A percentile compares a stretch with the other conserved stretches of the same genome.
phyloP scores from a whole-genome alignment of 352 stramenopile genomes.

The Globisporangium emineosum region DNA sequence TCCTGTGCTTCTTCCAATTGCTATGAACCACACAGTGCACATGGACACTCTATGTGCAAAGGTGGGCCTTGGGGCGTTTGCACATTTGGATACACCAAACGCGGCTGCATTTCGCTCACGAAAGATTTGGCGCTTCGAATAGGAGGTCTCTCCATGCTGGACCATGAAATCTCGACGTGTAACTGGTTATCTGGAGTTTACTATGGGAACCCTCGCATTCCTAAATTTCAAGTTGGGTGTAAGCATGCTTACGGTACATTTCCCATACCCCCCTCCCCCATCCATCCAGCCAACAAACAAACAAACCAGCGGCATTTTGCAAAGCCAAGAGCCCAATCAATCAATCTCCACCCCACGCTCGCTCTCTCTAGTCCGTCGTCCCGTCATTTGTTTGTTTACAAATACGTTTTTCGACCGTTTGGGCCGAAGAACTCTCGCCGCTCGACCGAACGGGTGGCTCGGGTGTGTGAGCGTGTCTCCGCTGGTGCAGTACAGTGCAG shows the following conservation, averaged over 20 bases:
- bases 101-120: no score
- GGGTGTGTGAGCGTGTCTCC: background rate
- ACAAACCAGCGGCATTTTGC: no score
- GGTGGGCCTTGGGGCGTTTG: background rate
- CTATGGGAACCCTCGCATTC: background rate
- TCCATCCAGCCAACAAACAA: background rate
- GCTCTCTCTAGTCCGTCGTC: background rate
- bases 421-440: background rate
- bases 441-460: background rate
- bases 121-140: background rate
- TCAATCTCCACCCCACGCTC: background rate
- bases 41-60: background rate
- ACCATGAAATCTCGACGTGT: background rate
- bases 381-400: background rate
- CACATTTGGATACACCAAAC: no score
- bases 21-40: no score
- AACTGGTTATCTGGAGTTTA: background rate
- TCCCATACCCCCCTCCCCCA: no score
- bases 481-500: no score
- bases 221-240: background rate
- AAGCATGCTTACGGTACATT: background rate
- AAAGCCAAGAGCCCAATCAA: background rate
- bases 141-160: background rate
- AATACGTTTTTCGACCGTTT: background rate
- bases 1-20: background rate